phyloP scores from a whole-genome alignment of 2,329 filamentous ascomycete genomes.

The Trichoderma koningii region DNA sequence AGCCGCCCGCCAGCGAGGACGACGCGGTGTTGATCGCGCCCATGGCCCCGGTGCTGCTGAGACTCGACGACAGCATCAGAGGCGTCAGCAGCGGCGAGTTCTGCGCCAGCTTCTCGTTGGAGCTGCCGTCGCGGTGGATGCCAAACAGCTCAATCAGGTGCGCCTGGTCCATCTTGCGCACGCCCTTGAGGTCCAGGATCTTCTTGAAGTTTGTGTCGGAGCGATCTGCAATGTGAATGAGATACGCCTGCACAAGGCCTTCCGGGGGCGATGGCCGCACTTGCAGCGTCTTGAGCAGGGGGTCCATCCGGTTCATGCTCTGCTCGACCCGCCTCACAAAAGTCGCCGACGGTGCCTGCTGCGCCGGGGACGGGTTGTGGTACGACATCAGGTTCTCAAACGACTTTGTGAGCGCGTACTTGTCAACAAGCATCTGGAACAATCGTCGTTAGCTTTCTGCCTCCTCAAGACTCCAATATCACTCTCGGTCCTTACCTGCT shows the following conservation, averaged over 20 bases:
- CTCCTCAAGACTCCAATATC: not conserved
- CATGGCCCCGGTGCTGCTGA: constrained; percentile 41
- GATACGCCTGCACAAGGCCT: constrained; percentile 92
- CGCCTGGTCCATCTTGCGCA: constrained; percentile 78
- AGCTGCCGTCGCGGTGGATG: constrained; percentile 75
- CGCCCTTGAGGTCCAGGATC: constrained; percentile 92
- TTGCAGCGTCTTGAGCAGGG: constrained; percentile 93
- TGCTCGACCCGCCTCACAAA: constrained; percentile 86
- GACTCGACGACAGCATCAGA: constrained; percentile 53
- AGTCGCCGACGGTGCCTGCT: constrained; percentile 52
- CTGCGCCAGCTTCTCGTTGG: constrained; percentile 68
- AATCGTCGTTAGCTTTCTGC: constrained; percentile 32
- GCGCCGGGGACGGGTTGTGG: constrained; percentile 52
- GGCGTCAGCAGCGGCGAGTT: constrained; percentile 71
- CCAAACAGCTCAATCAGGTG: constrained; percentile 83
- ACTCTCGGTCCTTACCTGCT: constrained; percentile 63
- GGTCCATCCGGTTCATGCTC: constrained; percentile 84
- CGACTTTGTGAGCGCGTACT: constrained; percentile 82
- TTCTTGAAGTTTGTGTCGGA: constrained; percentile 96
- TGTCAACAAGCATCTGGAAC: constrained; percentile 85
- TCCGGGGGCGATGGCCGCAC: constrained; percentile 89
- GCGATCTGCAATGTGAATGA: constrained; percentile 93
- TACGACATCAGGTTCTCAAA: constrained; percentile 70
- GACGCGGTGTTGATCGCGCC: constrained; percentile 46
- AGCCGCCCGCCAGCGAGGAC: constrained; percentile 44